Conservation (phyloP, 225 moss, liverwort and hornwort species). For the Pseudisothecium myosuroides region DNA sequence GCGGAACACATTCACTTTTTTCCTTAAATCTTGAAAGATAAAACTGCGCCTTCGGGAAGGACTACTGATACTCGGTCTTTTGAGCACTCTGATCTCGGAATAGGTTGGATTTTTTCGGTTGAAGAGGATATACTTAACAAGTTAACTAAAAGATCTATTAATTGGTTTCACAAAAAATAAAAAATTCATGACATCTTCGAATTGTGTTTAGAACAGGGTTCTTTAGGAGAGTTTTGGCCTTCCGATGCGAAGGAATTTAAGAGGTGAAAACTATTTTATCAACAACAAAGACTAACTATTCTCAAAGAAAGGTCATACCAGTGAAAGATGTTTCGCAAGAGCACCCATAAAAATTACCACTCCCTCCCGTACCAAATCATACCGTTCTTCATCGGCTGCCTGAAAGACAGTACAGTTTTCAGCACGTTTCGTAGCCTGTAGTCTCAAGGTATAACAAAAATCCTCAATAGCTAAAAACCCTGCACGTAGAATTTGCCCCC, state of each 20-base stretch:
- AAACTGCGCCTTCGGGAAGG: background rate
- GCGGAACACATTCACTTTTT: background rate
- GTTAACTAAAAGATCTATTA: background rate
- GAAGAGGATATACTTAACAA: background rate
- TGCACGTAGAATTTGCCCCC: background rate
- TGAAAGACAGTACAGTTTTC: slow-evolving; percentile 13
- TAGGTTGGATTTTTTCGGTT: background rate
- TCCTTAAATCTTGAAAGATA: background rate
- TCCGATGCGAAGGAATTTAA: background rate
- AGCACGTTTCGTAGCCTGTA: background rate
- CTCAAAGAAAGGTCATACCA: slow-evolving; percentile 26
- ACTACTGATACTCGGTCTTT: background rate
- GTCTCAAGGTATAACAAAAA: background rate
- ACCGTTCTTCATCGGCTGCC: slow-evolving; percentile 86
- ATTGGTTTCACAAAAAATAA: too few species aligned
- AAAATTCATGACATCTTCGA: background rate
- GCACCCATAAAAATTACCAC: slow-evolving; percentile 96
- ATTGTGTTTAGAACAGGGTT: background rate
- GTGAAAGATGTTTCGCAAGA: slow-evolving; percentile 83
- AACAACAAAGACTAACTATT: background rate
- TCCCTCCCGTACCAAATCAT: slow-evolving; percentile 96
- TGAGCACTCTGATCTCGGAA: background rate
- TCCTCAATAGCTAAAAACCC: background rate
- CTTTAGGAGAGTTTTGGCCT: background rate
- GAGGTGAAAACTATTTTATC: too few species aligned